A percentile compares a stretch with the other conserved stretches of the same genome.
Evolutionary conservation across 2,329 filamentous ascomycete genomes (phyloP).

Genomic region (Monilinia vaccinii-corymbosi): DNA sequence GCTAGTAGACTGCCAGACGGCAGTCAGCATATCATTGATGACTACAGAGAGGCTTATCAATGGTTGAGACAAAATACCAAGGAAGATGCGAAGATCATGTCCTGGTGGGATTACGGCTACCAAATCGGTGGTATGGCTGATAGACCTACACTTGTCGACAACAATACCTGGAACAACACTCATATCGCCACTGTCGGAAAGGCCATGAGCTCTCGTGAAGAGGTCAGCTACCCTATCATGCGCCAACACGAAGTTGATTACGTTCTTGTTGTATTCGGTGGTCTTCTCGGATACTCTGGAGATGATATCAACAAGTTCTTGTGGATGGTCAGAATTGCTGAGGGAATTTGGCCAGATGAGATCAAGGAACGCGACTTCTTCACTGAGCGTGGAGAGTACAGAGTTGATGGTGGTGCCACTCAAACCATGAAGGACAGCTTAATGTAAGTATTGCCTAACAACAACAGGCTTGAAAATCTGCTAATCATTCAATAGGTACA

Average conservation of each 20-base stretch:
- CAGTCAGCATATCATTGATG: conserved; percentile 96
- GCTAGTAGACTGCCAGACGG: conserved; percentile 89
- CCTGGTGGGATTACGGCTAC: conserved; percentile 99
- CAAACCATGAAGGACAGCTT: conserved; percentile 98
- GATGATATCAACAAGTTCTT: conserved; percentile 99
- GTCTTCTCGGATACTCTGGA: conserved; percentile 90
- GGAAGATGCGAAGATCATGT: conserved; percentile 96
- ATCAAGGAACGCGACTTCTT: conserved; percentile 97
- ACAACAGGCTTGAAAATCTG: background rate
- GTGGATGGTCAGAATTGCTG: conserved; percentile 99
- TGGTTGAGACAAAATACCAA: conserved; percentile 97
- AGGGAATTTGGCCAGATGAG: conserved; percentile 99
- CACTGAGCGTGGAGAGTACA: conserved; percentile 86
- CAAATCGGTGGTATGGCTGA: conserved; percentile 99
- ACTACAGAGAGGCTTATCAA: conserved; percentile 98
- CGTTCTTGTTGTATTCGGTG: conserved; percentile 94
- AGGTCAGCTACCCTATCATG: conserved; percentile 98
- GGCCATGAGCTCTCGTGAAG: conserved; percentile 94
- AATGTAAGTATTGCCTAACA: conserved; percentile 57
- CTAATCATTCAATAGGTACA: conserved; percentile 62
- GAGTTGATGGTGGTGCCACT: conserved; percentile 85
- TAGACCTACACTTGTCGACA: conserved; percentile 91
- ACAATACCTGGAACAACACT: conserved; percentile 99
- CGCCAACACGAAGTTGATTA: conserved; percentile 98
- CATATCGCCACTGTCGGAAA: conserved; percentile 99